These are phyloP conservation scores for Eucalyptus urophylla DNA, from an alignment of 345 rosid species.

Conservation along the genomic window DNA sequence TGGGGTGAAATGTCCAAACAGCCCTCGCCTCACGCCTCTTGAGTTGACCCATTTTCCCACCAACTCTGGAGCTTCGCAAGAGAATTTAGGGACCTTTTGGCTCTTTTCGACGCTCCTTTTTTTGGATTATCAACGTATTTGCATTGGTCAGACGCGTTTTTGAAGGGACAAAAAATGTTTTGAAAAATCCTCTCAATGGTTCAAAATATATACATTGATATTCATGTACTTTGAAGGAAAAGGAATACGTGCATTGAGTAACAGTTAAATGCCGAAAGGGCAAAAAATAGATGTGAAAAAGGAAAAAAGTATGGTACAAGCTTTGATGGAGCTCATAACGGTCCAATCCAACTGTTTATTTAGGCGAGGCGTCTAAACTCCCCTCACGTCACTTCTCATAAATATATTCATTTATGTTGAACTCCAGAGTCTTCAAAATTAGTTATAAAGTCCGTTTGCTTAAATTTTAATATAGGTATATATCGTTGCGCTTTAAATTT, in stretches of 20 bases:
- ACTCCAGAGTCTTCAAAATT: fast-evolving
- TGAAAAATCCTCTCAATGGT: background rate
- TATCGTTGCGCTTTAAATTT: background rate
- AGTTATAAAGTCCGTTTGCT: background rate
- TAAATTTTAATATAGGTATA: background rate
- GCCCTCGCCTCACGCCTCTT: background rate
- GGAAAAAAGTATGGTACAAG: background rate
- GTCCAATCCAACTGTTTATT: background rate
- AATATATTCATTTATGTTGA: background rate
- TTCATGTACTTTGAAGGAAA: background rate
- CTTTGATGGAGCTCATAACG: background rate
- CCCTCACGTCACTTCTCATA: background rate
- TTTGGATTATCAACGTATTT: no score
- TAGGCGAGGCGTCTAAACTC: background rate
- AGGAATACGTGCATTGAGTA: no score
- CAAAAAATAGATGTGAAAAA: no score
- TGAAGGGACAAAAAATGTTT: no score
- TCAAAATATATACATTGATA: no score
- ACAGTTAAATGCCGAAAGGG: fast-evolving
- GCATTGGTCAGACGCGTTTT: no score
- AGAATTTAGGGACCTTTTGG: background rate
- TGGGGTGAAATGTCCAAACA: background rate
- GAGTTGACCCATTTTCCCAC: background rate
- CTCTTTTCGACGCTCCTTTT: no score
- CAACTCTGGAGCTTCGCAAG: background rate